Percentiles rank a stretch among this genome's conserved stretches.
phyloP scores from a whole-genome alignment of 495 filamentous ascomycete genomes.

The Hypomontagnella submonticulosa region DNA sequence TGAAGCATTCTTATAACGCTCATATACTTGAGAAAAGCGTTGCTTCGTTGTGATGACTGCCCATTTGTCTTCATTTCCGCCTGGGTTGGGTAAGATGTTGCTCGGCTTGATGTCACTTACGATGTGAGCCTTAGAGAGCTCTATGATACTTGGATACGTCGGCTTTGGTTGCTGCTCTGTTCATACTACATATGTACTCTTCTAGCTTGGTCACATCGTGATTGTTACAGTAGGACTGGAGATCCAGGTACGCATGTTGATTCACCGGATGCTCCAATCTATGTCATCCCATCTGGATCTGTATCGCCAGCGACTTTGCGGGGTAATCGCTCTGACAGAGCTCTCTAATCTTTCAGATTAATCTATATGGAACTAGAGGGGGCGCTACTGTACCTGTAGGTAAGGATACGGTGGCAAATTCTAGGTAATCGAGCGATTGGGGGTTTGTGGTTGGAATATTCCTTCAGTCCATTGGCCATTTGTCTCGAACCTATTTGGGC shows the following conservation, averaged over 20 bases:
- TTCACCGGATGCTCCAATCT: conserved; percentile 14
- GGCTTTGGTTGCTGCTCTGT: background rate
- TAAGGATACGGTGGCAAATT: conserved; percentile 21
- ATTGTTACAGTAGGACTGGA: conserved; percentile 20
- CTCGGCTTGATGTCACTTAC: too few relatives aligned
- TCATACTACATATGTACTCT: background rate
- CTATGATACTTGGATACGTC: too few relatives aligned
- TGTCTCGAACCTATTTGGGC: conserved; percentile 1
- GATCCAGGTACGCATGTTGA: conserved; percentile 14
- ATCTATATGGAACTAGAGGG: conserved; percentile 15
- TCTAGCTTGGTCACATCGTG: conserved; percentile 16
- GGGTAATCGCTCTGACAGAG: conserved; percentile 17
- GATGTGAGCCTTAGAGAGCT: too few relatives aligned
- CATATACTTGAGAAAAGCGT: too few relatives aligned
- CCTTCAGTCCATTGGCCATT: background rate
- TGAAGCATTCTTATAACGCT: too few relatives aligned
- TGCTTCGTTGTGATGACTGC: too few relatives aligned
- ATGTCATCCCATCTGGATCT: conserved; percentile 20
- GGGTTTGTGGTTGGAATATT: background rate
- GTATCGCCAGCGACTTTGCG: conserved; percentile 8
- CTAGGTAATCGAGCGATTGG: conserved; percentile 5
- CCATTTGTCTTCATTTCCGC: too few relatives aligned
- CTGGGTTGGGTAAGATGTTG: too few relatives aligned
- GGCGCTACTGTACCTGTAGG: conserved; percentile 5
- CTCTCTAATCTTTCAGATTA: conserved; percentile 12